Evolutionary conservation across 768 basidiomycete species (phyloP).

Genomic region (Pulveroboletus sp.): DNA sequence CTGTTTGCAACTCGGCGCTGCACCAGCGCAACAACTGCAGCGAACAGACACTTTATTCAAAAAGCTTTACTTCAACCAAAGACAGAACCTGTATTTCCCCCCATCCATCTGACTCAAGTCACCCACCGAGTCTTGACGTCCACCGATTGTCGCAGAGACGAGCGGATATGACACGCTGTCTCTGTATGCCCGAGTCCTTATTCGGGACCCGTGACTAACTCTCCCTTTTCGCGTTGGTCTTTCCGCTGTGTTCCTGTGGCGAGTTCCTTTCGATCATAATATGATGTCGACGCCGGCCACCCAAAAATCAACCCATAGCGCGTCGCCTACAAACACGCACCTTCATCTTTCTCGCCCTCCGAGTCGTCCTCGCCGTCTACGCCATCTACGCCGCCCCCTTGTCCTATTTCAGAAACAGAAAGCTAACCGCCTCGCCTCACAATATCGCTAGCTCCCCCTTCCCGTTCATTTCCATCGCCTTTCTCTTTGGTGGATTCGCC

Average conservation of each 20-base stretch:
- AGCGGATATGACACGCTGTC: slow-evolving; percentile 76
- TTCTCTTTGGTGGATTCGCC: slow-evolving; percentile 90
- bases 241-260: too few species aligned
- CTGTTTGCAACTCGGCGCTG: too few species aligned
- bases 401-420: too few species aligned
- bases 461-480: slow-evolving; percentile 75
- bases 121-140: slow-evolving; percentile 75
- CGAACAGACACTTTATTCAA: neutral
- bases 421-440: neutral
- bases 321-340: slow-evolving; percentile 92
- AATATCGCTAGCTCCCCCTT: slow-evolving; percentile 84
- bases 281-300: too few species aligned
- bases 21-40: neutral
- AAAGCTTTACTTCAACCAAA: too few species aligned
- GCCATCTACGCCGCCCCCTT: slow-evolving; percentile 60
- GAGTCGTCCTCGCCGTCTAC: slow-evolving; percentile 82
- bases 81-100: too few species aligned
- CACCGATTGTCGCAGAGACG: slow-evolving; percentile 85
- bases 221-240: too few species aligned
- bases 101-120: slow-evolving; percentile 49
- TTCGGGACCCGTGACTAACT: too few species aligned
- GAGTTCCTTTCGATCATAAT: too few species aligned
- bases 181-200: slow-evolving; percentile 41
- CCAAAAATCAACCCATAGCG: too few species aligned
- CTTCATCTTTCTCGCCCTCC: slow-evolving; percentile 68